Conservation (phyloP, 345 rosid species). For the Eucalyptus marginata region DNA sequence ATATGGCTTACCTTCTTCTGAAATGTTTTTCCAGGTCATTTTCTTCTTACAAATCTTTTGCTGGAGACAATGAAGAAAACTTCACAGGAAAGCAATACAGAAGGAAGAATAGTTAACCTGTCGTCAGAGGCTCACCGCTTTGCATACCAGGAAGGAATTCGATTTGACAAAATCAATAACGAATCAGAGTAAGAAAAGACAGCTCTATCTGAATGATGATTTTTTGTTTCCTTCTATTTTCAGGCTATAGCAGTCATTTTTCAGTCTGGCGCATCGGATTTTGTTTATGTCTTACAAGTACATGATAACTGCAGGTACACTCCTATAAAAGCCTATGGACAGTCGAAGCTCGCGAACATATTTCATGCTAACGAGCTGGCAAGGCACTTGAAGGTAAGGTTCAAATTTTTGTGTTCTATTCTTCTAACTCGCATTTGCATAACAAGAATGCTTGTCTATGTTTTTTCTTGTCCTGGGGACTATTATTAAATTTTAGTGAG, state of each 20-base stretch:
- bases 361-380: constrained; percentile 24
- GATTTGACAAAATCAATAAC: constrained; percentile 36
- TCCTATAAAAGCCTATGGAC: constrained; percentile 9
- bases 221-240: neutral
- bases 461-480: neutral
- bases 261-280: neutral
- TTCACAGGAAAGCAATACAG: constrained; percentile 24
- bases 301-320: neutral
- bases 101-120: constrained; percentile 54
- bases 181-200: constrained; percentile 18
- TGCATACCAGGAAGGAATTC: constrained; percentile 29
- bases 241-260: neutral
- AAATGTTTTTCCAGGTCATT: constrained; percentile 38
- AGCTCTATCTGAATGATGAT: neutral
- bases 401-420: neutral
- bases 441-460: neutral
- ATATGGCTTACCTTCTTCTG: neutral
- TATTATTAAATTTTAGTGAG: neutral
- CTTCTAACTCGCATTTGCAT: neutral
- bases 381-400: constrained; percentile 13
- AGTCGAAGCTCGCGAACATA: constrained; percentile 28
- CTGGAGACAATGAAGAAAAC: constrained; percentile 47
- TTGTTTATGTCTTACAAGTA: neutral
- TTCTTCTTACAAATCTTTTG: constrained; percentile 46
- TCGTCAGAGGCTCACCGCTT: constrained; percentile 32